These are phyloP conservation scores for Ophiosphaerella herpotricha DNA, from an alignment of 2,329 filamentous ascomycete genomes.

Conservation along the genomic window DNA sequence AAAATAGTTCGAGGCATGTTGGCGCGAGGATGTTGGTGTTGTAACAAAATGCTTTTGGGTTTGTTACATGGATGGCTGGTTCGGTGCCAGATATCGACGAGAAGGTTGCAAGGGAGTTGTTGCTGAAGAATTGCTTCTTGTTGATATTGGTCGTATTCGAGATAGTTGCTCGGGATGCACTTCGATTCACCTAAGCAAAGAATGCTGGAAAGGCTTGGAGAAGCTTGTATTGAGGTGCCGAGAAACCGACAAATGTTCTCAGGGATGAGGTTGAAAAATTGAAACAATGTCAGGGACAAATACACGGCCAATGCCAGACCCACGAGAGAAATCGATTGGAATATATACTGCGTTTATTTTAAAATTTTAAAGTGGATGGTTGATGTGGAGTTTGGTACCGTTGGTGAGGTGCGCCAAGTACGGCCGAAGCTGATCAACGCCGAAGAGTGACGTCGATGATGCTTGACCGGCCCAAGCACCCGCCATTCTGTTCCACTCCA, in stretches of 20 bases:
- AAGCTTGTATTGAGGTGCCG: constrained; percentile 27
- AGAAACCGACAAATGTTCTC: not conserved
- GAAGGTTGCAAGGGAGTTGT: constrained; percentile 10
- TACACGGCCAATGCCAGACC: not conserved
- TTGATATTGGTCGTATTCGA: constrained; percentile 2
- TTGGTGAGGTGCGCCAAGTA: not conserved
- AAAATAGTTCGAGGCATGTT: constrained; percentile 47
- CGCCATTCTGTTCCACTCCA: too few species aligned
- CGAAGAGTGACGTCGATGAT: too few species aligned
- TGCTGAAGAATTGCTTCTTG: constrained; percentile 7
- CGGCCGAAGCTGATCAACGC: too few species aligned
- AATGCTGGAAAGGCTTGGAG: constrained; percentile 29
- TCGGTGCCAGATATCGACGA: constrained; percentile 6
- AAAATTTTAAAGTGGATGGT: not conserved
- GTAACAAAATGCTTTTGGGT: not conserved
- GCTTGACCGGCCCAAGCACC: too few species aligned
- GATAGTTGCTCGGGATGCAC: constrained; percentile 17
- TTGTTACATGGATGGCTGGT: constrained; percentile 14
- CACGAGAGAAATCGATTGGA: not conserved
- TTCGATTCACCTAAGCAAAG: constrained; percentile 21
- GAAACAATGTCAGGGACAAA: not conserved
- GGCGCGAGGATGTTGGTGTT: constrained; percentile 12
- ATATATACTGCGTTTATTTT: constrained; percentile 5
- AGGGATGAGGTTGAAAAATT: not conserved
- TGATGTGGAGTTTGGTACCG: not conserved